These are phyloP conservation scores for Nidula microcarpa DNA, from an alignment of 768 basidiomycete species.

Conservation along the genomic window DNA sequence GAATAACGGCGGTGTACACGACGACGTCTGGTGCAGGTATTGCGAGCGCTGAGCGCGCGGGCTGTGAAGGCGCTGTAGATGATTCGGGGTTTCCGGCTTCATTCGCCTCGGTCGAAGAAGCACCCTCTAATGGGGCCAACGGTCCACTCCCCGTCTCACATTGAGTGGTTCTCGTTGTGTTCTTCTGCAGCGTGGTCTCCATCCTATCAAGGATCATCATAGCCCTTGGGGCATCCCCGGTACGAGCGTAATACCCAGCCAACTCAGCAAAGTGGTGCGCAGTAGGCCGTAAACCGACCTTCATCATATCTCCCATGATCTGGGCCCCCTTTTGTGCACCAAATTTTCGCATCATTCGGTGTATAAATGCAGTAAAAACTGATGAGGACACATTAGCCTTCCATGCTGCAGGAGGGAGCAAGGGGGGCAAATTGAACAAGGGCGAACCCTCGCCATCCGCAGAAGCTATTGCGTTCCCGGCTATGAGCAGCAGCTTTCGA, in stretches of 20 bases:
- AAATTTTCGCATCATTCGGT: conserved; percentile 25
- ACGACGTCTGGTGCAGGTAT: conserved; percentile 12
- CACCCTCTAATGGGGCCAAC: neutral
- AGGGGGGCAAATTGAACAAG: no score
- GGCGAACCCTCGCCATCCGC: no score
- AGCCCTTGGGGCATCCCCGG: conserved; percentile 29
- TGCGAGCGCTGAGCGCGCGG: neutral
- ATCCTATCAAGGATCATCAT: conserved; percentile 38
- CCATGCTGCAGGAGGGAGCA: conserved; percentile 9
- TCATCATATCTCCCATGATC: conserved; percentile 52
- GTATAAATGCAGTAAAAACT: conserved; percentile 55
- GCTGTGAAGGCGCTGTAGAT: neutral
- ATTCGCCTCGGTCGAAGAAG: neutral
- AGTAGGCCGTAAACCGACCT: conserved; percentile 39
- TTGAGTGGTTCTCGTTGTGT: neutral
- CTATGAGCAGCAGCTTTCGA: conserved; percentile 27
- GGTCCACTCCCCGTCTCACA: neutral
- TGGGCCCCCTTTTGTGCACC: conserved; percentile 27
- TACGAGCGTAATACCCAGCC: conserved; percentile 40
- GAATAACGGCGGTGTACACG: conserved; percentile 16
- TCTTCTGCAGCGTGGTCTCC: conserved; percentile 19
- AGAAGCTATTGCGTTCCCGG: no score
- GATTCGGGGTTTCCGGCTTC: neutral
- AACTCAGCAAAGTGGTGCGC: conserved; percentile 48
- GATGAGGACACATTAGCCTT: conserved; percentile 19